Base-by-base conservation (phyloP, 345 rosid species). In the Rhodomyrtus tomentosa region DNA sequence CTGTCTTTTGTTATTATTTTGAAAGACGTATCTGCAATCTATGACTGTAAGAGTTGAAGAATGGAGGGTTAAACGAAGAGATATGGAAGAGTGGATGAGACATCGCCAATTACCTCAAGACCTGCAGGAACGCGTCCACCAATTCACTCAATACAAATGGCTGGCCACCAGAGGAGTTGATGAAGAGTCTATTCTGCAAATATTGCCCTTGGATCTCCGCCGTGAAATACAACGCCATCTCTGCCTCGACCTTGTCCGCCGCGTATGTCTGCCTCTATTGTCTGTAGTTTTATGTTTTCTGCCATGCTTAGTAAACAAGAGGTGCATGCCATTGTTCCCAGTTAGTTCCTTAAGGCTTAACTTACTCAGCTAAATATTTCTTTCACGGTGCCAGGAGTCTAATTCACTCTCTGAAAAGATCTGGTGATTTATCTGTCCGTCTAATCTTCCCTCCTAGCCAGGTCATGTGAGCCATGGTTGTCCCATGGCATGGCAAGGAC, bases 71-170 rank as follows among this genome's bases (percentile, higher is more conserved):
- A 95, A 92, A 88, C 82, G 94, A 87, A 91, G 96, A 88, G 99
- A 97, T 87, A 94, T 96, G 68, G 98, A 97, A 88, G 98, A 95
- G 86, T 94, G 98, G 98, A 97, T 95, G 99, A 91, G 96, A 85
- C 98, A 94, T 89, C 94, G 99, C 10, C 99, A 97, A 84, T 84
- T 97, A 87, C 98, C 98, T 48, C 91, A 88, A 9, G 93, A 89
- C 72, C 90, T 97, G 84, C 95, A 91, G 83, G 98, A 97, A 85
- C 93, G 98, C 27, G 94, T 97, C 40, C 95, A 91, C 50, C 91
- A 90, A 51, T 97, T 92, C 62, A 91, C 91, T 42, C 99, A 95
- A 83, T 94, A 94, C 86, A 95, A 97, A 88, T 97, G 99, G 98
- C 94, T 95, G 76, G 95, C 99, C 59, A 94, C 98, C 1, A 87